Conservation (phyloP, 164 flowering plant species). For the Taxillus chinensis region DNA sequence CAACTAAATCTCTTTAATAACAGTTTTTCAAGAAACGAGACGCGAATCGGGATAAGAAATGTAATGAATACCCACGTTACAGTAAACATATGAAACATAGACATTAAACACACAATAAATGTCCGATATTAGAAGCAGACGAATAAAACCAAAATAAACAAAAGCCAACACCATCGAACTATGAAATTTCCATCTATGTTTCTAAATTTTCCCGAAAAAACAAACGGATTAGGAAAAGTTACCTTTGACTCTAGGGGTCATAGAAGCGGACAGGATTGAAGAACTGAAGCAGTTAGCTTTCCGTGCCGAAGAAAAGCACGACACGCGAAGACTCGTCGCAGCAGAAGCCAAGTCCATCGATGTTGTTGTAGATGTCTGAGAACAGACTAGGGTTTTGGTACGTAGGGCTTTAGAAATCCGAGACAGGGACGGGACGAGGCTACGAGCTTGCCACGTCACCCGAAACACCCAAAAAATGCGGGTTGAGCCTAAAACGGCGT, state of each 20-base stretch:
- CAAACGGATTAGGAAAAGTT: not conserved
- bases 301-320: conserved; percentile 6
- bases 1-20: no score
- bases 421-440: not conserved
- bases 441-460: not conserved
- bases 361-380: no score
- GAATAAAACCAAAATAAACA: no score
- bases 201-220: not conserved
- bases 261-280: not conserved
- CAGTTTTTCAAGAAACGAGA: no score
- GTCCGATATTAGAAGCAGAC: no score
- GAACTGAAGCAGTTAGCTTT: not conserved
- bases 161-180: no score
- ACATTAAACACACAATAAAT: no score
- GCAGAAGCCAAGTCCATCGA: conserved; percentile 21
- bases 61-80: no score
- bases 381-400: not conserved
- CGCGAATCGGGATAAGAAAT: no score
- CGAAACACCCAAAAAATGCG: not conserved
- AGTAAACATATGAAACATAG: no score
- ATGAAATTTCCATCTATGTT: no score
- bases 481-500: not conserved
- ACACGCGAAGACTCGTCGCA: conserved; percentile 5
- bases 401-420: not conserved
- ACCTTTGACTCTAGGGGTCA: conserved; percentile 10